phyloP scores from a whole-genome alignment of 352 stramenopile species.

The Phytopythium aichiense region DNA sequence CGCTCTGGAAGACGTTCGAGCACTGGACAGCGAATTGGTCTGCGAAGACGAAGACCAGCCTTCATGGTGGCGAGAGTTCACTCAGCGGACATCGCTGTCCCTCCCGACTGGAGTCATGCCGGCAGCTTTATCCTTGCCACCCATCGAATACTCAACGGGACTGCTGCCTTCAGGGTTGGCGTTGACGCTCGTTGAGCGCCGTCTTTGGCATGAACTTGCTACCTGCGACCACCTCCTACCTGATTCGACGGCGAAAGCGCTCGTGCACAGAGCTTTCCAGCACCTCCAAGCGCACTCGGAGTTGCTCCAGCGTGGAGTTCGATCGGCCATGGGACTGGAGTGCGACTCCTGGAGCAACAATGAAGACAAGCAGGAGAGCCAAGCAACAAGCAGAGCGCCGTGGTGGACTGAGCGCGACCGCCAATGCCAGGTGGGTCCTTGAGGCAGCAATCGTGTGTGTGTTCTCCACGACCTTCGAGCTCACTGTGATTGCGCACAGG shows the following conservation, averaged over 20 bases:
- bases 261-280: slow-evolving; percentile 5
- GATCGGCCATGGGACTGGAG: slow-evolving; percentile 14
- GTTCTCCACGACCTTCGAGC: not conserved
- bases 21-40: not conserved
- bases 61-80: not conserved
- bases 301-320: slow-evolving; percentile 15
- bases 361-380: not conserved
- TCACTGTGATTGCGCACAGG: not conserved
- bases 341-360: slow-evolving; percentile 1
- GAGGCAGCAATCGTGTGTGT: not conserved
- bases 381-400: slow-evolving; percentile 15
- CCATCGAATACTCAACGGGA: not conserved
- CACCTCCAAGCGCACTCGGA: slow-evolving; percentile 17
- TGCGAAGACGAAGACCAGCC: not conserved
- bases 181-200: slow-evolving; percentile 12
- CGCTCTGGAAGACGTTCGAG: not conserved
- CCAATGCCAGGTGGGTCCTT: not conserved
- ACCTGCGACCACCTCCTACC: slow-evolving; percentile 31
- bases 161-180: slow-evolving; percentile 3
- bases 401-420: slow-evolving; percentile 1
- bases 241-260: slow-evolving; percentile 4
- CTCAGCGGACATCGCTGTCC: not conserved
- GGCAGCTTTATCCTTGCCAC: not conserved
- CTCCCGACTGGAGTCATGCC: not conserved
- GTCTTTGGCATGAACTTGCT: slow-evolving; percentile 15